phyloP scores from a whole-genome alignment of 169 alveolate species.

The Cryptosporidium tyzzeri region DNA sequence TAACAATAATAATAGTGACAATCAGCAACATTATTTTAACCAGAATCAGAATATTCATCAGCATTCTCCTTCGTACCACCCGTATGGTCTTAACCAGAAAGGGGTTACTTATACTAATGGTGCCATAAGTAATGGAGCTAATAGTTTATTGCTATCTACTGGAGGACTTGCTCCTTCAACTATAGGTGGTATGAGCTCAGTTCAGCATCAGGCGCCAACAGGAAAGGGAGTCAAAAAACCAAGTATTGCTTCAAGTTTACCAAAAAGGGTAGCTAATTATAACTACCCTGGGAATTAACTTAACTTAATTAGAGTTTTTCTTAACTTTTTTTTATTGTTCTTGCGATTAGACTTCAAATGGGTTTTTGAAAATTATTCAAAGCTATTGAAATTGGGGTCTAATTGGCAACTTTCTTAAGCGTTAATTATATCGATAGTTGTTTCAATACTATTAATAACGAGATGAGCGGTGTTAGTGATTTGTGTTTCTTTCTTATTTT shows the following conservation, averaged over 20 bases:
- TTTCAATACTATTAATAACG: too few species aligned
- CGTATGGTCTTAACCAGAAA: conserved; percentile 1
- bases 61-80: neutral
- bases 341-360: neutral
- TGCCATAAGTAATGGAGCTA: neutral
- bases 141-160: neutral
- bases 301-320: neutral
- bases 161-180: neutral
- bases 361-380: neutral
- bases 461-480: neutral
- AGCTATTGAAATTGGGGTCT: neutral
- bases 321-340: neutral
- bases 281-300: neutral
- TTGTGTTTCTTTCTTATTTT: too few species aligned
- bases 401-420: neutral
- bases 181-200: neutral
- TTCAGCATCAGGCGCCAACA: neutral
- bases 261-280: neutral
- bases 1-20: neutral
- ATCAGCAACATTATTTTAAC: neutral
- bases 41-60: neutral
- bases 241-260: neutral
- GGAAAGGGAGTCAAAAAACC: neutral
- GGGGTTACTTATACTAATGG: neutral
- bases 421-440: neutral